phyloP scores from a whole-genome alignment of 805 yeast genomes.

The Teunomyces kruisii region DNA sequence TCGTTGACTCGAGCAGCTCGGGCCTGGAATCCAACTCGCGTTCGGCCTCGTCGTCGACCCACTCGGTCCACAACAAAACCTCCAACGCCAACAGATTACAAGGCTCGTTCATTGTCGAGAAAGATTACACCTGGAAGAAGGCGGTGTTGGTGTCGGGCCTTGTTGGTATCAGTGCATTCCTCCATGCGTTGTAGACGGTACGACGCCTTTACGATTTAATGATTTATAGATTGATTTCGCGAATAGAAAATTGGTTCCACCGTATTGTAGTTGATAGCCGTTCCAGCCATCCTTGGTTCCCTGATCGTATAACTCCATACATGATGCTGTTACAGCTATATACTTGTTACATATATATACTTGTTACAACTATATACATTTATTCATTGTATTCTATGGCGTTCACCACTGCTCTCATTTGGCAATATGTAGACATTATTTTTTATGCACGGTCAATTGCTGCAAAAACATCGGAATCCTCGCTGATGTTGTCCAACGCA shows the following conservation, averaged over 20 bases:
- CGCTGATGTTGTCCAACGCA: too few relatives aligned
- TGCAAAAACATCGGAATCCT: background rate
- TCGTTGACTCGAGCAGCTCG: constrained; percentile 1
- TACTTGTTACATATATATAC: too few relatives aligned
- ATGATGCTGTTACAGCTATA: too few relatives aligned
- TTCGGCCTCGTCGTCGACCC: constrained; percentile 11
- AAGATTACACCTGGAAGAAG: constrained; percentile 16
- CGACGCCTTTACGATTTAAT: background rate
- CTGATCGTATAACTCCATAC: too few relatives aligned
- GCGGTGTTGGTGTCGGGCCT: constrained; percentile 14
- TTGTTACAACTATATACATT: too few relatives aligned
- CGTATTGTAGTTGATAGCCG: too few relatives aligned
- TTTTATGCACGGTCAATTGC: too few relatives aligned
- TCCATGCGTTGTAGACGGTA: constrained; percentile 9
- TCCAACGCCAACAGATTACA: constrained; percentile 16
- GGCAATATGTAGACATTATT: too few relatives aligned
- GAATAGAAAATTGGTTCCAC: too few relatives aligned
- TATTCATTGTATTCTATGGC: too few relatives aligned
- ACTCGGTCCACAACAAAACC: constrained; percentile 17
- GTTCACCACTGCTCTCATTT: too few relatives aligned
- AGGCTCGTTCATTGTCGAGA: constrained; percentile 10
- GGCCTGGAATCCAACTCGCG: constrained; percentile 7
- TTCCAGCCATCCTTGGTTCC: too few relatives aligned
- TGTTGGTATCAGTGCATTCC: constrained; percentile 15
- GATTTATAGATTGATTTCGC: background rate